Evolutionary conservation across 139 green algal genomes (phyloP).

Genomic region (Micromonas commoda): DNA sequence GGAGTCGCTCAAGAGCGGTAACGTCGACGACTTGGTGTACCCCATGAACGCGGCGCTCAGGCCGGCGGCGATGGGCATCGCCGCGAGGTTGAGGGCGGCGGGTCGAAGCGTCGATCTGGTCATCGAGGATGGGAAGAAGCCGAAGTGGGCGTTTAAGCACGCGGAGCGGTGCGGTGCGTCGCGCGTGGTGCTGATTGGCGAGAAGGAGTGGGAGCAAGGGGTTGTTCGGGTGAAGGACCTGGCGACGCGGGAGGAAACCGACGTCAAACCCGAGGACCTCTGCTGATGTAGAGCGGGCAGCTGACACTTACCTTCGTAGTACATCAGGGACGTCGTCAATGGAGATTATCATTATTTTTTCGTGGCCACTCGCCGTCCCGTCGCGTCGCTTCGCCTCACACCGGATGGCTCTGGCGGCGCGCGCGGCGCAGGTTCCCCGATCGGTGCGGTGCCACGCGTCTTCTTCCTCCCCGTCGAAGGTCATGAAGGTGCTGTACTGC

Average conservation of each 20-base stretch:
- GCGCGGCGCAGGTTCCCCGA: no score
- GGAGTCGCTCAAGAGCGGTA: neutral
- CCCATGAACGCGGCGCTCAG: slow-evolving; percentile 45
- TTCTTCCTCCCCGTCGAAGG: no score
- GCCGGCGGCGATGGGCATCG: slow-evolving; percentile 50
- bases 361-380: no score
- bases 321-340: no score
- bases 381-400: no score
- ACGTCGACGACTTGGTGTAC: slow-evolving; percentile 11
- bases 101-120: slow-evolving; percentile 77
- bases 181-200: slow-evolving; percentile 71
- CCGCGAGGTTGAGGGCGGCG: slow-evolving; percentile 48
- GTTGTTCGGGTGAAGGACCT: slow-evolving; percentile 77
- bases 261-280: slow-evolving; percentile 61
- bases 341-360: no score
- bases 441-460: no score
- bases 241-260: slow-evolving; percentile 59
- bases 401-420: no score
- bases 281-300: neutral
- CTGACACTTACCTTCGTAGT: no score
- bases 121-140: slow-evolving; percentile 72
- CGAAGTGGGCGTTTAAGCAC: slow-evolving; percentile 58
- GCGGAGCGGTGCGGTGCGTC: slow-evolving; percentile 50
- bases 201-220: slow-evolving; percentile 70
- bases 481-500: neutral